Evolutionary conservation across 352 stramenopile genomes (phyloP), one percentile per base, ranked within the genome.

Genomic region (Globisporangium parvum): DNA sequence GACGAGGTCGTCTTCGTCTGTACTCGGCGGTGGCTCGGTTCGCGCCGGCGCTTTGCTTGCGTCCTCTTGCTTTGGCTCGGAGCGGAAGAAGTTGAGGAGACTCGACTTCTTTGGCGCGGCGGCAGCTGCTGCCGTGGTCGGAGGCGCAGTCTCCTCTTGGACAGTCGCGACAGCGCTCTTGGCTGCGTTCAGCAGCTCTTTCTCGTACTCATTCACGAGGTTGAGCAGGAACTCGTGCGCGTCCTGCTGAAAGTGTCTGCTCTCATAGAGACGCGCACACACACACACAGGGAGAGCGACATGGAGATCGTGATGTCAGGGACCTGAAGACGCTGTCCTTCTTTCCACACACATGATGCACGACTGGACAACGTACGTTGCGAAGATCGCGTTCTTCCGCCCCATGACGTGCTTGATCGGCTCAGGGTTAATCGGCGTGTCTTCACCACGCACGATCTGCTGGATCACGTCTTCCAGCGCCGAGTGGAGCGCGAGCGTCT

Each of bases 141-240:
- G 60, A 10, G 46, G 20, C 24, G 24, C 40, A 4, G 47, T 23
- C 10, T 66, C 61, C 40, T 58, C 40, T 21, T 42, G 48, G 18
- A 65, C 60, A 45, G 59, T 66, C 23, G 53, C 47, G 3, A 57
- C 28, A 8, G 52, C 55, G n/a, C 52, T 51, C 37, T 75, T 55
- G 8, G 89, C 75, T 10, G 70, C 75, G 47, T 68, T 28, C 9
- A 87, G 60, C 11, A 93, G 68, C 53, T 95, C 85, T 51, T 87
- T 88, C 54, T 95, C 85, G 62, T 89, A 91, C 47, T 93, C 85
- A 5, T 78, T 88, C 48, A 95, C 70, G 10, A 95, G 41, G 41
- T 88, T 87, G 18, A 93, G 68, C 51, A 95, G 60, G 58, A 95
- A 95, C 53, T 95, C 85, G 53, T 95, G 85, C 2, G 85, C 85